These are phyloP conservation scores for Claviceps purpurea DNA, from an alignment of 2,329 filamentous ascomycete genomes.

Conservation along the genomic window DNA sequence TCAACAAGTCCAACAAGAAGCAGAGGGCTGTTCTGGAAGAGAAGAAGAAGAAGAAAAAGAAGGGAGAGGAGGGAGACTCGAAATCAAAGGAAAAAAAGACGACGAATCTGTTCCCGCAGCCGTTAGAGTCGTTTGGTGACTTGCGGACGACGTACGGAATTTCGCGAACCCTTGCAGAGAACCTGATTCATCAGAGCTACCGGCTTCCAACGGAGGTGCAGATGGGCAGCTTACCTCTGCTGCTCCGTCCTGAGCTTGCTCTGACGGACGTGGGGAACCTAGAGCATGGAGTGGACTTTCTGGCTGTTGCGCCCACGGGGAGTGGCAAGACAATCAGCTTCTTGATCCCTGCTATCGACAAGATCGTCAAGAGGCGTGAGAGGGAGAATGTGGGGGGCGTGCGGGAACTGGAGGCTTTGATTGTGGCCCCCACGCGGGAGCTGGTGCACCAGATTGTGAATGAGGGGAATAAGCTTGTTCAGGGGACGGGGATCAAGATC, in stretches of 20 bases:
- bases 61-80: slow-evolving; percentile 5
- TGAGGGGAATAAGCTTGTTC: slow-evolving; percentile 70
- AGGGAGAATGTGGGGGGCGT: slow-evolving; percentile 24
- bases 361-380: slow-evolving; percentile 47
- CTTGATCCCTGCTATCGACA: slow-evolving; percentile 72
- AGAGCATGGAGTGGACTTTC: slow-evolving; percentile 48
- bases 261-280: slow-evolving; percentile 26
- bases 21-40: slow-evolving; percentile 31
- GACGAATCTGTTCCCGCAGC: slow-evolving; percentile 60
- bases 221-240: slow-evolving; percentile 67
- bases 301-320: slow-evolving; percentile 85
- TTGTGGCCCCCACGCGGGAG: slow-evolving; percentile 68
- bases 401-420: slow-evolving; percentile 49
- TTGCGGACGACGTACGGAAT: slow-evolving; percentile 61
- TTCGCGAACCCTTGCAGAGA: slow-evolving; percentile 58
- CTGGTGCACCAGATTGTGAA: slow-evolving; percentile 68
- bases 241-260: slow-evolving; percentile 47
- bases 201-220: slow-evolving; percentile 86
- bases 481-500: slow-evolving; percentile 65
- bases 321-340: slow-evolving; percentile 96
- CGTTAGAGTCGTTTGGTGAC: slow-evolving; percentile 63
- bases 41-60: slow-evolving; percentile 38
- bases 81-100: slow-evolving; percentile 40
- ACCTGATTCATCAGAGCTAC: slow-evolving; percentile 75
- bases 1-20: slow-evolving; percentile 42